These are phyloP conservation scores for Candida gigantensis DNA, from an alignment of 1,139 yeast genomes.

Conservation along the genomic window DNA sequence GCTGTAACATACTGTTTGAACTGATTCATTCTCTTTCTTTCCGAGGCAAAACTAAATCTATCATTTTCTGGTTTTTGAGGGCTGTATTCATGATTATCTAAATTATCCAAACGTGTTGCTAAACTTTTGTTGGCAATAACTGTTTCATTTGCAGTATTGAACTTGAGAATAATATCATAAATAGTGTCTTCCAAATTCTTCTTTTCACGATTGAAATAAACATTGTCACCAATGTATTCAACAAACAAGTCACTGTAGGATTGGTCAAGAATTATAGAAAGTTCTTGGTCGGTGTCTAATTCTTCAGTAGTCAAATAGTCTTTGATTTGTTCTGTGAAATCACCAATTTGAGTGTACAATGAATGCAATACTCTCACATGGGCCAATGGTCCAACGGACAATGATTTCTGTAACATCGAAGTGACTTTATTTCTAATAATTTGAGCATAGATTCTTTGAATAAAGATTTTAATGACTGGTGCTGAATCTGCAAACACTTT, in stretches of 20 bases:
- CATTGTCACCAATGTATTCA: constrained; percentile 66
- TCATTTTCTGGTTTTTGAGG: constrained; percentile 22
- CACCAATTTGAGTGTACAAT: constrained; percentile 60
- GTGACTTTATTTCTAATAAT: constrained; percentile 69
- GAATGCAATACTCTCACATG: constrained; percentile 77
- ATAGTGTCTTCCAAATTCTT: constrained; percentile 67
- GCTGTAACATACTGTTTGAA: constrained; percentile 40
- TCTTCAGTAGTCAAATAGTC: constrained; percentile 53
- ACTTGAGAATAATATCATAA: constrained; percentile 48
- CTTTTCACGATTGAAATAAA: constrained; percentile 74
- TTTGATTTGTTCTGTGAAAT: constrained; percentile 66
- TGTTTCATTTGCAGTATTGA: constrained; percentile 53
- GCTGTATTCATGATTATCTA: constrained; percentile 33
- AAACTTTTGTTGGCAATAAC: constrained; percentile 50
- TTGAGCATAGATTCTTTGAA: constrained; percentile 79
- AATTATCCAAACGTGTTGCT: constrained; percentile 41
- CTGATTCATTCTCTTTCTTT: constrained; percentile 41
- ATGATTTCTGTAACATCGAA: constrained; percentile 62
- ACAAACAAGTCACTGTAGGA: constrained; percentile 71
- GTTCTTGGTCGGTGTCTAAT: constrained; percentile 42
- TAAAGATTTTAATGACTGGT: constrained; percentile 66
- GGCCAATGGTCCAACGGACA: constrained; percentile 66
- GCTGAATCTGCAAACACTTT: constrained; percentile 71
- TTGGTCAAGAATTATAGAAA: constrained; percentile 67
- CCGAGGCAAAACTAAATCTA: constrained; percentile 36